Evolutionary conservation across 2,329 filamentous ascomycete genomes (phyloP).

Genomic region (Phyllachora maydis): DNA sequence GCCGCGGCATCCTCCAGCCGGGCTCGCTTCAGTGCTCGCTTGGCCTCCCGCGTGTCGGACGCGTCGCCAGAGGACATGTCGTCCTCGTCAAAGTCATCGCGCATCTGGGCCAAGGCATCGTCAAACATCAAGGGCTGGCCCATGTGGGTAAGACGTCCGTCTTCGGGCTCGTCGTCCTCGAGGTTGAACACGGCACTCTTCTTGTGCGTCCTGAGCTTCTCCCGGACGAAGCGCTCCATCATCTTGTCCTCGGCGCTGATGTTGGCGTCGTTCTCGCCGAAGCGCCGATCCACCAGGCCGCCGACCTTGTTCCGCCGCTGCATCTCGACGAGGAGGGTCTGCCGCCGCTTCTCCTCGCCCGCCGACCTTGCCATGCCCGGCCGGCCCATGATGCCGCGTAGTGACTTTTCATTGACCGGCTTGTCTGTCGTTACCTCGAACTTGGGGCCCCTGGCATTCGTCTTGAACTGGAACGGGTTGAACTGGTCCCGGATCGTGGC

Average conservation of each 20-base stretch:
- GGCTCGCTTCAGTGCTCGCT: conserved; percentile 32
- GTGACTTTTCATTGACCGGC: conserved; percentile 25
- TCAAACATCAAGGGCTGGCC: conserved; percentile 55
- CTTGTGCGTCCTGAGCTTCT: conserved; percentile 63
- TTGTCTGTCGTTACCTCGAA: conserved; percentile 63
- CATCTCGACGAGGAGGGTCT: conserved; percentile 78
- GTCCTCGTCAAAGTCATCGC: conserved; percentile 64
- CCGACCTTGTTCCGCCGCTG: conserved; percentile 78
- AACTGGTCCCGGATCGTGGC: conserved; percentile 83
- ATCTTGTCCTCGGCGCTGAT: conserved; percentile 91
- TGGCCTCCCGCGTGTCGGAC: conserved; percentile 28
- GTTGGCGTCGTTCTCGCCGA: conserved; percentile 85
- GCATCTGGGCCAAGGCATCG: conserved; percentile 26
- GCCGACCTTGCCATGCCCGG: conserved; percentile 71
- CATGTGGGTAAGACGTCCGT: conserved; percentile 54
- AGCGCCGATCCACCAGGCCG: conserved; percentile 78
- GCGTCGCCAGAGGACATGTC: conserved; percentile 44
- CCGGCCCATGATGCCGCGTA: conserved; percentile 44
- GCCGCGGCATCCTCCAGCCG: conserved; percentile 27
- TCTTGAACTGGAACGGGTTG: conserved; percentile 93
- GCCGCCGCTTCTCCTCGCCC: conserved; percentile 69
- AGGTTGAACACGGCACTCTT: conserved; percentile 73
- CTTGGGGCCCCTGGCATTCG: conserved; percentile 56
- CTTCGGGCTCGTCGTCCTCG: conserved; percentile 52
- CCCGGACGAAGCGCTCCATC: conserved; percentile 72